Base-by-base conservation (phyloP, 1,139 yeast genomes). In the Martiniozyma asiatica region DNA sequence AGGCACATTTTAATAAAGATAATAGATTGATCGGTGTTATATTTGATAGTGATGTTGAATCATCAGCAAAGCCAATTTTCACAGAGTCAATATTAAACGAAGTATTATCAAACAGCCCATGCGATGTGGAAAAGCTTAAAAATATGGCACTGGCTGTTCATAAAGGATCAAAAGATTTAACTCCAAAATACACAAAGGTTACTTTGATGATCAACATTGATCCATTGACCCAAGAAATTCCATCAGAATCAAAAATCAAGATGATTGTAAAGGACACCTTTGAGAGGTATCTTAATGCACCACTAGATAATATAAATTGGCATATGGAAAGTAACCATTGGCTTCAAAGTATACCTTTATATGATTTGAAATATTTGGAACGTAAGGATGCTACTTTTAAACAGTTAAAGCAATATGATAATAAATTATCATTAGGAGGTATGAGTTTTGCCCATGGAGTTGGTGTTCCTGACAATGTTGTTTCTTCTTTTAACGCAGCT, bases 391-490 rank as follows among this genome's bases (percentile, higher is more conserved):
- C 47, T 5, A 55, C 65, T 19, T 57, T 61, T 27, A 42, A 52
- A 6, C 42, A 48, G 11, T 40, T 70, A 3, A 35, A 52, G 2
- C 56, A 55, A 8, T 70, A 59, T 35, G 43, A 52, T 3, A 61
- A 61, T 17, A 59, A 61, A 14, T 48, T 84, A 3, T 65, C 75
- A 1, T 48, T 80, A 8, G 85, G 92, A 14, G 97, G 96, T 0
- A 81, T 79, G 71, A 71, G 84, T 2, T 77, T 78, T 51, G 82
- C 85, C 9, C 68, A 67, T 25, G 93, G 94, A 0, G 73, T 82
- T 2, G 96, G 96, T 1, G 87, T 87, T 1, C 94, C 95, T 1
- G 95, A 85, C 53, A 79, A 89, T 42, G 78, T 82, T 2, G 53
- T 68, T 23, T 73, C 74, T 45, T 68, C 80, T 6, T 62, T 79